These are phyloP conservation scores for Microbotryum scabiosae DNA, from an alignment of 1,284 basidiomycete species.

Conservation along the genomic window DNA sequence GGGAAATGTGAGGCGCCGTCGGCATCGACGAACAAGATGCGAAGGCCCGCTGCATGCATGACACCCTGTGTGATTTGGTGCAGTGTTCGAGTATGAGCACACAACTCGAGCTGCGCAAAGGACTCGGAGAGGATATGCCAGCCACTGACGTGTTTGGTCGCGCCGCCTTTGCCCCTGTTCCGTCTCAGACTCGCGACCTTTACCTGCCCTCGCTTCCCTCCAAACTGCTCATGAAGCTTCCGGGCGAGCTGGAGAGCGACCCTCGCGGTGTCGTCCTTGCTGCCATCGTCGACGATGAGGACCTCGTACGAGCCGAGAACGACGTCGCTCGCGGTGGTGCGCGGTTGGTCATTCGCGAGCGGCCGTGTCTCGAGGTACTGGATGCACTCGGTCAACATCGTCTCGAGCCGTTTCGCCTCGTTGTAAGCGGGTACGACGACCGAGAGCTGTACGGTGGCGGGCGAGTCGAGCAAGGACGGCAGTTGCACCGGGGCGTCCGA, in stretches of 20 bases:
- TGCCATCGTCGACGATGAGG: constrained; percentile 83
- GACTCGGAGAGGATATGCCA: background rate
- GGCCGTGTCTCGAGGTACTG: constrained; percentile 48
- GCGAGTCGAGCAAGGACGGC: constrained; percentile 39
- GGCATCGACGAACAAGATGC: constrained; percentile 86
- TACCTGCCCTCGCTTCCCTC: constrained; percentile 46
- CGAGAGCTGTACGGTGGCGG: constrained; percentile 47
- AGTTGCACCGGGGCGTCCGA: constrained; percentile 2
- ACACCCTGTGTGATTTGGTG: constrained; percentile 47
- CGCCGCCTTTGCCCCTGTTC: constrained; percentile 86
- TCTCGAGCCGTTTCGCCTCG: constrained; percentile 65
- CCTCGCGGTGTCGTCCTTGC: constrained; percentile 61
- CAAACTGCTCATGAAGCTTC: constrained; percentile 44
- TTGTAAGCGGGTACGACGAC: constrained; percentile 88
- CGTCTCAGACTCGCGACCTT: constrained; percentile 66
- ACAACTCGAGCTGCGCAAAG: background rate
- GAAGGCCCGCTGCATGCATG: constrained; percentile 63
- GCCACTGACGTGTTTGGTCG: constrained; percentile 64
- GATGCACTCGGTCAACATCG: constrained; percentile 69
- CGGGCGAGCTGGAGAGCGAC: constrained; percentile 58
- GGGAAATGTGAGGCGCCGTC: constrained; percentile 82
- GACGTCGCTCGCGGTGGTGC: constrained; percentile 13
- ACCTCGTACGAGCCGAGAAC: constrained; percentile 52
- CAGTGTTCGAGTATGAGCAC: no score
- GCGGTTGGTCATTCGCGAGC: constrained; percentile 31